Evolutionary conservation across 495 filamentous ascomycete genomes (phyloP).

Genomic region (Cryomyces minteri): DNA sequence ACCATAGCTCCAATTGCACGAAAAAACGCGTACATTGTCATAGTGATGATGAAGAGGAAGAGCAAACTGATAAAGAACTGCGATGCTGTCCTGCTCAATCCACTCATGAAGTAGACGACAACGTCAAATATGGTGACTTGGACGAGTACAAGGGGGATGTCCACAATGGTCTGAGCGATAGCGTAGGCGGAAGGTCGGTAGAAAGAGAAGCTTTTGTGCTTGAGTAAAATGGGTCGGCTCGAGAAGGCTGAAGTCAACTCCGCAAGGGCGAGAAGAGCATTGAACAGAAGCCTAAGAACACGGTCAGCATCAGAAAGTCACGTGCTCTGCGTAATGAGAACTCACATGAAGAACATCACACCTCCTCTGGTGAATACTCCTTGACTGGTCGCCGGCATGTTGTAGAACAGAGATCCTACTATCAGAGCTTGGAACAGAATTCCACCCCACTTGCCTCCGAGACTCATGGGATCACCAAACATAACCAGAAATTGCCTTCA

Average conservation of each 20-base stretch:
- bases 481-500: constrained; percentile 45
- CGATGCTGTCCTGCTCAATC: constrained; percentile 46
- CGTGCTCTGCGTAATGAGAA: constrained; percentile 16
- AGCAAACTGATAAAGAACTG: constrained; percentile 72
- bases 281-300: constrained; percentile 57
- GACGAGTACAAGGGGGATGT: constrained; percentile 50
- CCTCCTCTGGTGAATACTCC: constrained; percentile 38
- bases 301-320: constrained; percentile 34
- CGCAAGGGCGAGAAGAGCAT: constrained; percentile 56
- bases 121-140: constrained; percentile 57
- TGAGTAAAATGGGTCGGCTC: constrained; percentile 54
- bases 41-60: constrained; percentile 38
- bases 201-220: constrained; percentile 73
- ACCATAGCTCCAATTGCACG: constrained; percentile 49
- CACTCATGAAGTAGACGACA: constrained; percentile 63
- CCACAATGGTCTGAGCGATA: constrained; percentile 57
- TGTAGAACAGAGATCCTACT: constrained; percentile 58
- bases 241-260: constrained; percentile 57
- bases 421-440: constrained; percentile 59
- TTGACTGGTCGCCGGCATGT: constrained; percentile 38
- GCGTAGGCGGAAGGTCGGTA: constrained; percentile 67
- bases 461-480: constrained; percentile 35
- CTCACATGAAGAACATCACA: constrained; percentile 6
- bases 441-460: constrained; percentile 36
- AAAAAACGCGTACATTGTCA: constrained; percentile 70